phyloP scores from a whole-genome alignment of 257 asterid genomes.

The Coffea eugenioides region DNA sequence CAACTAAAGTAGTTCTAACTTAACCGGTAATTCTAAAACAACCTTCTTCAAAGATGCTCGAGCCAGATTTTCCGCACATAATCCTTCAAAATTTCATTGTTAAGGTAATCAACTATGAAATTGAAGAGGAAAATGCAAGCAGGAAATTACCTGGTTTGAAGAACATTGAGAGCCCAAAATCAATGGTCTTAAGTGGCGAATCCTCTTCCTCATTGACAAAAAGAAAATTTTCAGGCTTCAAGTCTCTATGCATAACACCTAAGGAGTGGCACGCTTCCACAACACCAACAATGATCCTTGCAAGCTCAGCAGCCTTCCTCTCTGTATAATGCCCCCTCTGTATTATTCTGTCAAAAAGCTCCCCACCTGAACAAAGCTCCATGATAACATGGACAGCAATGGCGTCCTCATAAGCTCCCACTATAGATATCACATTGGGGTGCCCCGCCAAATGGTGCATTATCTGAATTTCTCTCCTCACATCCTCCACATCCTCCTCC shows the following conservation, averaged over 20 bases:
- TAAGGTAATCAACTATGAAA: neutral
- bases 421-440: conserved; percentile 59
- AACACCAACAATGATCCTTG: conserved; percentile 75
- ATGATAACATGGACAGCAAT: conserved; percentile 80
- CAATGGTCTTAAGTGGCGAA: conserved; percentile 65
- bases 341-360: conserved; percentile 82
- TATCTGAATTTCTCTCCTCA: conserved; percentile 82
- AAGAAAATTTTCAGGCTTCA: conserved; percentile 86
- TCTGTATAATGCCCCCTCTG: conserved; percentile 83
- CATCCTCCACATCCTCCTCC: conserved; percentile 80
- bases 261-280: conserved; percentile 80
- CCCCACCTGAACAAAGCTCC: conserved; percentile 89
- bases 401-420: conserved; percentile 80
- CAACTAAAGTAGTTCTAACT: neutral
- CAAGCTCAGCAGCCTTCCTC: conserved; percentile 85
- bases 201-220: conserved; percentile 65
- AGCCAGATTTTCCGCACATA: neutral
- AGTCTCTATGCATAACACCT: conserved; percentile 89
- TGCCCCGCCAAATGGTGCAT: conserved; percentile 86
- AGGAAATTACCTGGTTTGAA: conserved; percentile 72
- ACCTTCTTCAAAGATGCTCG: neutral
- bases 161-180: conserved; percentile 76
- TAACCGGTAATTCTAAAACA: neutral
- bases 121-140: neutral
- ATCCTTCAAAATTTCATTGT: neutral